Evolutionary conservation across 2,329 filamentous ascomycete species (phyloP).

Genomic region (Ascochyta clinopodiicola): DNA sequence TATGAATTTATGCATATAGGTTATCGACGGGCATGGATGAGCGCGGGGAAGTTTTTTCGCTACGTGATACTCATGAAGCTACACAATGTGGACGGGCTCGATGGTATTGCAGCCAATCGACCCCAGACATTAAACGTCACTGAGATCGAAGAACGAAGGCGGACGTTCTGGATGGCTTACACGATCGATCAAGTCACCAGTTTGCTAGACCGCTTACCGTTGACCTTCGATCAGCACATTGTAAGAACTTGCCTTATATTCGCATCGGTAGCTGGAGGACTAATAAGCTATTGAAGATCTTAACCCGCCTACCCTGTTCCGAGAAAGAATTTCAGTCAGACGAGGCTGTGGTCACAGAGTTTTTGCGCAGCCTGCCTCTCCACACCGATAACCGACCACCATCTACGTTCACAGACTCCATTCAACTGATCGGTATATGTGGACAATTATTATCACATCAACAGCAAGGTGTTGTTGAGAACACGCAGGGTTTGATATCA

Average conservation of each 20-base stretch:
- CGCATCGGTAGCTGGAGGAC: background rate
- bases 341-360: background rate
- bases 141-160: slow-evolving; percentile 3
- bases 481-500: slow-evolving; percentile 1
- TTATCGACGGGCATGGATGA: slow-evolving; percentile 8
- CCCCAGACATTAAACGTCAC: background rate
- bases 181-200: slow-evolving; percentile 6
- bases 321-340: slow-evolving; percentile 12
- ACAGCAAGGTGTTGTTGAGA: slow-evolving; percentile 6
- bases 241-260: background rate
- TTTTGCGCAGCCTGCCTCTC: background rate
- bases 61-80: slow-evolving; percentile 2
- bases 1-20: slow-evolving; percentile 7
- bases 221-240: slow-evolving; percentile 4
- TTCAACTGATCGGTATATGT: slow-evolving; percentile 2
- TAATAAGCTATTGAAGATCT: background rate
- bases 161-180: slow-evolving; percentile 9
- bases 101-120: background rate
- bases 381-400: background rate
- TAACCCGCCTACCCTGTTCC: slow-evolving; percentile 5
- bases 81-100: slow-evolving; percentile 3
- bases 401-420: slow-evolving; percentile 7
- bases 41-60: slow-evolving; percentile 6
- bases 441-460: slow-evolving; percentile 3
- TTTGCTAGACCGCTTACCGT: slow-evolving; percentile 1